These are phyloP conservation scores for Macrophomina tecta DNA, from an alignment of 2,329 filamentous ascomycete genomes.

Conservation along the genomic window DNA sequence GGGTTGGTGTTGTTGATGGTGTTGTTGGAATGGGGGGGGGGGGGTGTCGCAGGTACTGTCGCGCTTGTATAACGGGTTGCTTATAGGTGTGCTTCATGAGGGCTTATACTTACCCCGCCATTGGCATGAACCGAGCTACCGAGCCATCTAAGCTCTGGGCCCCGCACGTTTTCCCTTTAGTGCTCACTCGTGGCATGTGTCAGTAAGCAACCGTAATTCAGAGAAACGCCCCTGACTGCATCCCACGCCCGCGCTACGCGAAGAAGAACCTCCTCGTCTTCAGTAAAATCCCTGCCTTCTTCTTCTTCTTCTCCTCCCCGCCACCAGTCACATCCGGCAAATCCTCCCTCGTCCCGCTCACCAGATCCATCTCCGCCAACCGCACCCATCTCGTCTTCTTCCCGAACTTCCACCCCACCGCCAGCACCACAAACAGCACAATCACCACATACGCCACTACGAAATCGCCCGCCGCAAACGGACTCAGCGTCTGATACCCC, in stretches of 20 bases:
- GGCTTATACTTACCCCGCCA: no score
- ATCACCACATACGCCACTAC: background rate
- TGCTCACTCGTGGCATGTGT: no score
- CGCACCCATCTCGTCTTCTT: slow-evolving; percentile 38
- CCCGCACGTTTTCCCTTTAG: no score
- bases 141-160: no score
- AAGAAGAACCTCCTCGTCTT: slow-evolving; percentile 6
- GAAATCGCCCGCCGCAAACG: slow-evolving; percentile 17
- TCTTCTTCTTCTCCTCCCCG: background rate
- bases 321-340: background rate
- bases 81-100: no score
- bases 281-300: background rate
- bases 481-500: slow-evolving; percentile 34
- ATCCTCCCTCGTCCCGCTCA: slow-evolving; percentile 5
- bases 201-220: no score
- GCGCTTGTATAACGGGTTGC: no score
- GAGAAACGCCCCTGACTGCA: no score
- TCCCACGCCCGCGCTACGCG: background rate
- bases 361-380: slow-evolving; percentile 22
- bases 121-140: no score
- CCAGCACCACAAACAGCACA: background rate
- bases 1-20: no score
- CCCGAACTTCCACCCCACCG: background rate
- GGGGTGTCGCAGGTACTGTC: no score
- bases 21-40: no score